phyloP scores from a whole-genome alignment of 2,329 filamentous ascomycete genomes.

The Lachnellula cervina region DNA sequence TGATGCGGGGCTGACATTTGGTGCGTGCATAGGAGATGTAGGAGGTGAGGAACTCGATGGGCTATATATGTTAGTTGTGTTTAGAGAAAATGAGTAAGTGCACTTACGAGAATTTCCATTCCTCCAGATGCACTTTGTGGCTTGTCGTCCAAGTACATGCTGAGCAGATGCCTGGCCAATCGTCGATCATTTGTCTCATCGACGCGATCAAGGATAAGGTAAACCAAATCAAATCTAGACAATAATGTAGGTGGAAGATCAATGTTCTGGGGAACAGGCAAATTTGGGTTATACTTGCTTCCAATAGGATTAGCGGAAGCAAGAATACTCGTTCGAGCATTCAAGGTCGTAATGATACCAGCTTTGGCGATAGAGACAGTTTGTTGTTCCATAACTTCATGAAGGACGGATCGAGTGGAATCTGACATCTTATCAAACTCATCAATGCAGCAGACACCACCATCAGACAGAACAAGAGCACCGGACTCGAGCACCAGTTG shows the following conservation, averaged over 20 bases:
- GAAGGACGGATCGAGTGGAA: conserved; percentile 65
- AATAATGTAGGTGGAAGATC: conserved; percentile 92
- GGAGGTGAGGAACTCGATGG: conserved; percentile 89
- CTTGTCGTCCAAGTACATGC: conserved; percentile 93
- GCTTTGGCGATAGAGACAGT: conserved; percentile 75
- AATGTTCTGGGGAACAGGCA: conserved; percentile 96
- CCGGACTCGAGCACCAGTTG: conserved; percentile 72
- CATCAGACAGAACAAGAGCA: conserved; percentile 68
- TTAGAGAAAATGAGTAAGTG: conserved; percentile 1
- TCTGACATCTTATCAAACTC: conserved; percentile 81
- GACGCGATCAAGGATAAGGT: conserved; percentile 89
- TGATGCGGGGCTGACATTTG: conserved; percentile 78
- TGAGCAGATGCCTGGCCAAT: conserved; percentile 85
- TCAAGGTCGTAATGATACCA: conserved; percentile 80
- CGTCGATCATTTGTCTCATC: conserved; percentile 87
- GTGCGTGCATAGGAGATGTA: conserved; percentile 96
- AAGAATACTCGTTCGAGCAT: conserved; percentile 90
- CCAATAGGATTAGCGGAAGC: conserved; percentile 97
- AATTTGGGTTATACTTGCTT: conserved; percentile 92
- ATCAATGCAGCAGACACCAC: conserved; percentile 73
- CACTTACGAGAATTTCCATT: conserved; percentile 74
- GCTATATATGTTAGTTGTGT: conserved; percentile 44
- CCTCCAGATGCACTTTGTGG: conserved; percentile 74
- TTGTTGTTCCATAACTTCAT: conserved; percentile 80
- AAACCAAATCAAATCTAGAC: conserved; percentile 94